These are phyloP conservation scores for Populus simonii DNA, from an alignment of 345 rosid genomes.

Conservation along the genomic window DNA sequence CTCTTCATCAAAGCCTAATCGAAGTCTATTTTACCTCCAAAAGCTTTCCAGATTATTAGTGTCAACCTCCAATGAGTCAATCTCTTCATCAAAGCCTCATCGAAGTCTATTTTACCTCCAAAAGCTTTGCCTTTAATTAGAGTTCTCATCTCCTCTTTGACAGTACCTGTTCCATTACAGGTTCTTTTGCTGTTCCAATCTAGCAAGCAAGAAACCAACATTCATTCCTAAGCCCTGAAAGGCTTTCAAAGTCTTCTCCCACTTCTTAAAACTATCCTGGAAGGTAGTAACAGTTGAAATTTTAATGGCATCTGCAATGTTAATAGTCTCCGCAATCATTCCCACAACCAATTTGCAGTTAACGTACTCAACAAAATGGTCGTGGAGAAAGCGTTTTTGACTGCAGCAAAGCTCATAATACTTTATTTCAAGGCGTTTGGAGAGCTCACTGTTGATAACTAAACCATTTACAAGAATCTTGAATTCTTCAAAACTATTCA, in stretches of 20 bases:
- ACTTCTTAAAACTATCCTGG: slow-evolving; percentile 14
- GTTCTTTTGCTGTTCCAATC: slow-evolving; percentile 19
- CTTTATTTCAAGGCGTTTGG: slow-evolving; percentile 30
- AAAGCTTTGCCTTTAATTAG: slow-evolving; percentile 20
- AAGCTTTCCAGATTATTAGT: slow-evolving; percentile 10
- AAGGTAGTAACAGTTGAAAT: slow-evolving; percentile 25
- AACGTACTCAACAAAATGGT: slow-evolving; percentile 26
- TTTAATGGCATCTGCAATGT: slow-evolving; percentile 40
- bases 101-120: slow-evolving; percentile 13
- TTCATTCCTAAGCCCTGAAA: slow-evolving; percentile 36
- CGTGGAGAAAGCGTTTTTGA: slow-evolving; percentile 37
- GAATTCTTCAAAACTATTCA: slow-evolving; percentile 36
- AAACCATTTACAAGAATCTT: slow-evolving; percentile 31
- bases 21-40: slow-evolving; percentile 14
- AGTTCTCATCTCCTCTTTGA: slow-evolving; percentile 13
- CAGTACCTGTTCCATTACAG: slow-evolving; percentile 17
- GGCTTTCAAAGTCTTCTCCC: slow-evolving; percentile 35
- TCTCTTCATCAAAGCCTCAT: slow-evolving; percentile 15
- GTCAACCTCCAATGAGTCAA: slow-evolving; percentile 9
- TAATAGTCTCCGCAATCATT: slow-evolving; percentile 20
- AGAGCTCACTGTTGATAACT: slow-evolving; percentile 28
- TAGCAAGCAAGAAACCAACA: slow-evolving; percentile 26
- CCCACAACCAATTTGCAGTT: slow-evolving; percentile 29
- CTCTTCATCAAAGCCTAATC: slow-evolving; percentile 12
- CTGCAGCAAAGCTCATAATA: slow-evolving; percentile 43